Evolutionary conservation across 768 basidiomycete species (phyloP).

Genomic region (Mycena venus): DNA sequence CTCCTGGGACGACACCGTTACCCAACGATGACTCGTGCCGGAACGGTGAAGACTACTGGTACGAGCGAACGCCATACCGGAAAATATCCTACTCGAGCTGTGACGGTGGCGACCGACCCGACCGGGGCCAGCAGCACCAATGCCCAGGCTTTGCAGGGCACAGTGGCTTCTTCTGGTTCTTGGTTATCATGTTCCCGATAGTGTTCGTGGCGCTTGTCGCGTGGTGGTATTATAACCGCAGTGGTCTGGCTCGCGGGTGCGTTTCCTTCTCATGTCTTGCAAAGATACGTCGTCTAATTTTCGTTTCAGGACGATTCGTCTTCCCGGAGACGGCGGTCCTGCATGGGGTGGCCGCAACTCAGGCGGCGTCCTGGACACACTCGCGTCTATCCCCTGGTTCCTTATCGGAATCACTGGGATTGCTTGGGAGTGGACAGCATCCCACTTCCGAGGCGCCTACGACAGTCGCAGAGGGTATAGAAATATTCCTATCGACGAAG

Average conservation of each 20-base stretch:
- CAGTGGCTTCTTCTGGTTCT: slow-evolving; percentile 87
- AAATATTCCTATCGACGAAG: slow-evolving; percentile 86
- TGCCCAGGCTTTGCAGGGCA: slow-evolving; percentile 89
- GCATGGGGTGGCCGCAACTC: slow-evolving; percentile 51
- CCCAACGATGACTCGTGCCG: slow-evolving; percentile 73
- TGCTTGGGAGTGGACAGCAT: slow-evolving; percentile 75
- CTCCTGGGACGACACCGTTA: slow-evolving; percentile 75
- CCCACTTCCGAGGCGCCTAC: slow-evolving; percentile 57
- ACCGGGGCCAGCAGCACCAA: slow-evolving; percentile 78
- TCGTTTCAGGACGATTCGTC: slow-evolving; percentile 74
- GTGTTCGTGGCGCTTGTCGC: slow-evolving; percentile 80
- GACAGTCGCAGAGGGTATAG: slow-evolving; percentile 78
- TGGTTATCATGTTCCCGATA: slow-evolving; percentile 82
- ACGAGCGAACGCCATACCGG: slow-evolving; percentile 92
- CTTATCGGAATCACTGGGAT: slow-evolving; percentile 83
- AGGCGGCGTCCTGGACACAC: slow-evolving; percentile 71
- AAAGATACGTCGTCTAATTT: slow-evolving; percentile 4
- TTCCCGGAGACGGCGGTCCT: slow-evolving; percentile 72
- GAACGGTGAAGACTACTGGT: slow-evolving; percentile 85
- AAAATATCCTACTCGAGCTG: slow-evolving; percentile 93
- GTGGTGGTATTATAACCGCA: slow-evolving; percentile 86
- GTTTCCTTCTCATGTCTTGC: slow-evolving; percentile 44
- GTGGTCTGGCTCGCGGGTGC: slow-evolving; percentile 81
- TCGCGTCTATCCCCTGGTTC: slow-evolving; percentile 94
- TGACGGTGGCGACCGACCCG: slow-evolving; percentile 82